Evolutionary conservation across 805 yeast species (phyloP).

Genomic region (Teunomyces gatunensis): DNA sequence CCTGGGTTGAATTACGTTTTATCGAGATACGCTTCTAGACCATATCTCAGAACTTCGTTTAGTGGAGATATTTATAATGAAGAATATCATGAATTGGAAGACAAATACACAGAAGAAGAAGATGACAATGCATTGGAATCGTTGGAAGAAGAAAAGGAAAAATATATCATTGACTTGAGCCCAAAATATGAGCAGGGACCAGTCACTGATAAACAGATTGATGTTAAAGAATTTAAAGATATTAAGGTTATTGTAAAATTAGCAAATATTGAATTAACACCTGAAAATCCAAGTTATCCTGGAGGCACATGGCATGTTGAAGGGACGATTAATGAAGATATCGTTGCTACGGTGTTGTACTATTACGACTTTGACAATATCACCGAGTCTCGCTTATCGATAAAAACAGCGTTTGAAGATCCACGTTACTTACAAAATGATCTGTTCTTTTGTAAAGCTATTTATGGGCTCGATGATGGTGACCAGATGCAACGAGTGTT

Average conservation of each 20-base stretch:
- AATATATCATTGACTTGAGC: not conserved
- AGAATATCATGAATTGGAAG: slow-evolving; percentile 11
- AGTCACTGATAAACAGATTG: slow-evolving; percentile 9
- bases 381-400: slow-evolving; percentile 28
- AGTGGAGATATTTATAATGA: slow-evolving; percentile 16
- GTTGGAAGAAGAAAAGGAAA: slow-evolving; percentile 6
- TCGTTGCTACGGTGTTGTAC: slow-evolving; percentile 40
- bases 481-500: slow-evolving; percentile 18
- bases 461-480: slow-evolving; percentile 31
- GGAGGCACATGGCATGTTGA: slow-evolving; percentile 47
- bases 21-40: slow-evolving; percentile 21
- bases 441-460: slow-evolving; percentile 14
- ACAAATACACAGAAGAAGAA: slow-evolving; percentile 6
- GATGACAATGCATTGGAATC: slow-evolving; percentile 9
- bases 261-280: slow-evolving; percentile 41
- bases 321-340: slow-evolving; percentile 40
- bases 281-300: slow-evolving; percentile 34
- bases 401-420: slow-evolving; percentile 27
- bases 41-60: slow-evolving; percentile 14
- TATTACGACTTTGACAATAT: slow-evolving; percentile 41
- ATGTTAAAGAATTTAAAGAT: slow-evolving; percentile 14
- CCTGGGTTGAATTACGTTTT: slow-evolving; percentile 33
- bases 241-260: slow-evolving; percentile 39
- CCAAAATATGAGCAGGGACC: slow-evolving; percentile 6
- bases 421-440: slow-evolving; percentile 38